Evolutionary conservation across 768 basidiomycete species (phyloP).

Genomic region (Leccinum barrowsii): DNA sequence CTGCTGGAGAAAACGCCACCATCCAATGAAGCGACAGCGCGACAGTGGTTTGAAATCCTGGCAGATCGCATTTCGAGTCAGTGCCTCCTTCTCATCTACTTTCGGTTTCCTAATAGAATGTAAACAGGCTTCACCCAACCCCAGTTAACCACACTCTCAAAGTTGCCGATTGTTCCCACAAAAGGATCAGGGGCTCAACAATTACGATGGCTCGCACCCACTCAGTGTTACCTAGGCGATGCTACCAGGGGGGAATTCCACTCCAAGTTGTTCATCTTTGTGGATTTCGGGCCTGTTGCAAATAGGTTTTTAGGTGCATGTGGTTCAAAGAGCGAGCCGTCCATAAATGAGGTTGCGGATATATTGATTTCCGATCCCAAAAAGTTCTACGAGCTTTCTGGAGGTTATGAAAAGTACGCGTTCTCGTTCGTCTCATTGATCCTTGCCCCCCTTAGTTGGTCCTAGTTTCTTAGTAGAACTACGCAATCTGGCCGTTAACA

Average conservation of each 20-base stretch:
- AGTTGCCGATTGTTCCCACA: constrained; percentile 65
- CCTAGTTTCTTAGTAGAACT: constrained; percentile 79
- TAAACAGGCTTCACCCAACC: constrained; percentile 52
- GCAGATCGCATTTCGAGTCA: constrained; percentile 59
- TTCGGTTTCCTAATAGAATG: constrained; percentile 1
- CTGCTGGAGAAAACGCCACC: constrained; percentile 62
- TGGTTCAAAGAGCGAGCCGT: constrained; percentile 86
- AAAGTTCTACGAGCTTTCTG: constrained; percentile 67
- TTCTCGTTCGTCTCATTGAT: neutral
- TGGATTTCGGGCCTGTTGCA: constrained; percentile 80
- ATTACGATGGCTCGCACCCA: constrained; percentile 53
- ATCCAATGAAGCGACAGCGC: constrained; percentile 48
- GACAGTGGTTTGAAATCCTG: constrained; percentile 64
- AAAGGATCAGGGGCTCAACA: constrained; percentile 29
- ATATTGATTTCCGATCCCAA: constrained; percentile 67
- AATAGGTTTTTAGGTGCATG: constrained; percentile 84
- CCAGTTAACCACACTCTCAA: constrained; percentile 57
- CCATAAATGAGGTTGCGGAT: constrained; percentile 73
- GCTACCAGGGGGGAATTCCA: constrained; percentile 57
- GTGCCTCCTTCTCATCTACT: constrained; percentile 16
- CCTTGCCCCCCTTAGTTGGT: neutral
- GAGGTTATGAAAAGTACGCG: constrained; percentile 63
- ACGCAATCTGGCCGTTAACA: constrained; percentile 81
- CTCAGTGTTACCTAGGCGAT: constrained; percentile 66
- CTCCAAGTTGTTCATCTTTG: constrained; percentile 80